A percentile compares a stretch with the other conserved stretches of the same genome.
Conservation (phyloP, 768 basidiomycete species). For the Trametopsis cervina region DNA sequence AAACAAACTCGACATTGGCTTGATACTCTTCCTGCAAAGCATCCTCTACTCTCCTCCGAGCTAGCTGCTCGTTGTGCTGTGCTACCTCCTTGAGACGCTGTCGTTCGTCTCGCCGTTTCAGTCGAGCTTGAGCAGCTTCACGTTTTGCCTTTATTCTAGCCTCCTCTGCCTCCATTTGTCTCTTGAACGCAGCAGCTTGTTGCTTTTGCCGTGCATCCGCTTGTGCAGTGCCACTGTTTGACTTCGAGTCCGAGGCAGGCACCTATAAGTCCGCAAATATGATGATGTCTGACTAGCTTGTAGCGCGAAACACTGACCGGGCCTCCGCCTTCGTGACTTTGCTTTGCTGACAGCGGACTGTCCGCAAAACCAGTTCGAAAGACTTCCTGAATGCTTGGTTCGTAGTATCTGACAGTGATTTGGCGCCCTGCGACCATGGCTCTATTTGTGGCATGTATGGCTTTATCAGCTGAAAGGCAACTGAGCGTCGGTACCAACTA, state of each 20-base stretch:
- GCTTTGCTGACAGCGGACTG: no score
- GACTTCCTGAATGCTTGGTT: conserved; percentile 2
- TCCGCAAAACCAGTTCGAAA: no score
- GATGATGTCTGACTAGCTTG: not conserved
- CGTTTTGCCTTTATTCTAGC: not conserved
- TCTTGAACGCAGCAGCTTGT: not conserved
- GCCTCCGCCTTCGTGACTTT: not conserved
- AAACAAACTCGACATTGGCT: no score
- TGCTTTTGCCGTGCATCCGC: not conserved
- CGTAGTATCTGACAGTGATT: conserved; percentile 5
- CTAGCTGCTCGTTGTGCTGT: not conserved
- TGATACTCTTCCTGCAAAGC: not conserved
- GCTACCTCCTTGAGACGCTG: not conserved
- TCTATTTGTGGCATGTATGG: conserved; percentile 2
- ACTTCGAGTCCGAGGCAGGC: not conserved
- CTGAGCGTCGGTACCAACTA: not conserved
- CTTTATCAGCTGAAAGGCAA: not conserved
- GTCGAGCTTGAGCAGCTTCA: not conserved
- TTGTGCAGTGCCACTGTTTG: not conserved
- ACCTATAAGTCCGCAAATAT: not conserved
- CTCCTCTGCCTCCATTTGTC: conserved; percentile 1
- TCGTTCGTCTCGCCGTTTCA: not conserved
- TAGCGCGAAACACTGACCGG: not conserved
- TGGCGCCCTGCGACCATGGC: not conserved
- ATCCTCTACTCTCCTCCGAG: not conserved